Conservation (phyloP, 768 basidiomycete species). For the Boletellus sp. region DNA sequence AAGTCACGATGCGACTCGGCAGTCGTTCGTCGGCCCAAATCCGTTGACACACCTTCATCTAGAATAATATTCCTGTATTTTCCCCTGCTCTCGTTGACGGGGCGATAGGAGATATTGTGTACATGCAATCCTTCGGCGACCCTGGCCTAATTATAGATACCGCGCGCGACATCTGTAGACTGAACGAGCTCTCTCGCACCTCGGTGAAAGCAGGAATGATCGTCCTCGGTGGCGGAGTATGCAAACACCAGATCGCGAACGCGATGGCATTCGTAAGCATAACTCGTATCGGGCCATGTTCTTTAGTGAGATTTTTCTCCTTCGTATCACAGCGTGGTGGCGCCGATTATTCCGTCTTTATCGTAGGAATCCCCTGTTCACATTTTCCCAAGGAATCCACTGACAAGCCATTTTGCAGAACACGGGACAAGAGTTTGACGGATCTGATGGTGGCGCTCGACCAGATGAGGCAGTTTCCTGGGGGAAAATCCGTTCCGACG, state of each 20-base stretch:
- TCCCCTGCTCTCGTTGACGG: conserved; percentile 98
- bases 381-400: too few species aligned
- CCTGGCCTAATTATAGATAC: conserved; percentile 89
- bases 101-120: conserved; percentile 98
- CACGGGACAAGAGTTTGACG: conserved; percentile 98
- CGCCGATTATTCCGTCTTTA: conserved; percentile 95
- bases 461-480: conserved; percentile 98
- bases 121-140: conserved; percentile 92
- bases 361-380: conserved; percentile 54
- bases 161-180: conserved; percentile 84
- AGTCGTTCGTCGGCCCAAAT: conserved; percentile 7
- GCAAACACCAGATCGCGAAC: conserved; percentile 99
- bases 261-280: conserved; percentile 91
- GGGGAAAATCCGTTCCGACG: conserved; percentile 92
- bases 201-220: conserved; percentile 98
- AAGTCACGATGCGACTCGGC: conserved; percentile 19
- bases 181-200: conserved; percentile 86
- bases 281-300: not conserved
- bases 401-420: conserved; percentile 50
- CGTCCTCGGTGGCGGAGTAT: conserved; percentile 94
- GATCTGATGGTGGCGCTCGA: conserved; percentile 93
- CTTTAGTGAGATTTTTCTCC: not conserved
- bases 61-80: conserved; percentile 99
- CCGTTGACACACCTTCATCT: conserved; percentile 24
- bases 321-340: conserved; percentile 87